Percentiles rank a stretch among this genome's conserved stretches.
phyloP scores from a whole-genome alignment of 1,139 yeast genomes.

The Keqinozyma sinolaborantium region DNA sequence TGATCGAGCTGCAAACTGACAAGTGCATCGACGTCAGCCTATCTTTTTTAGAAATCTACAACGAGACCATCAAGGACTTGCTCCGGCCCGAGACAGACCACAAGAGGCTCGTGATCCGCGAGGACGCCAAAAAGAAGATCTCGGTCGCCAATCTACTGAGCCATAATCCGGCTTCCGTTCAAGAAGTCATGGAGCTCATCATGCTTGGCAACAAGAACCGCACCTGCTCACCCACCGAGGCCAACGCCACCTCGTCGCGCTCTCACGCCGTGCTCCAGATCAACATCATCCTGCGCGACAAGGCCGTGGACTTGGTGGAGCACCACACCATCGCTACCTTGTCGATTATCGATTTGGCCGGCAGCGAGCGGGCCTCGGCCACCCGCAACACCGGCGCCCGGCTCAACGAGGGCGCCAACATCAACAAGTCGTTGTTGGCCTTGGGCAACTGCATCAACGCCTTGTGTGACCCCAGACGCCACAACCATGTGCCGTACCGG shows the following conservation, averaged over 20 bases:
- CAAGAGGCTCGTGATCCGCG: constrained; percentile 57
- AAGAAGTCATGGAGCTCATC: constrained; percentile 80
- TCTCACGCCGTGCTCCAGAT: constrained; percentile 92
- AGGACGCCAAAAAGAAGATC: constrained; percentile 65
- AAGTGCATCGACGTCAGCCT: constrained; percentile 58
- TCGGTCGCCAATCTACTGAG: constrained; percentile 71
- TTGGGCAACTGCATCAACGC: constrained; percentile 94
- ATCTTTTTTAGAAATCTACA: constrained; percentile 83
- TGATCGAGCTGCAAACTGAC: constrained; percentile 54
- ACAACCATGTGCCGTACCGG: constrained; percentile 82
- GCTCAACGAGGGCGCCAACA: constrained; percentile 87
- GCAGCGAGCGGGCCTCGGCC: constrained; percentile 91
- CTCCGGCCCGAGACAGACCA: constrained; percentile 51
- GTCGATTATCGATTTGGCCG: constrained; percentile 88
- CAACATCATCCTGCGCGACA: constrained; percentile 59
- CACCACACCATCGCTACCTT: constrained; percentile 75
- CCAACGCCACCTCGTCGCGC: constrained; percentile 84
- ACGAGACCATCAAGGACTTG: constrained; percentile 82
- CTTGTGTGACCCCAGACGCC: constrained; percentile 65
- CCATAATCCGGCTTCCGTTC: constrained; percentile 61
- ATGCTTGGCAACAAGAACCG: constrained; percentile 70
- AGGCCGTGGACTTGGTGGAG: constrained; percentile 63
- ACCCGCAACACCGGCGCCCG: constrained; percentile 80
- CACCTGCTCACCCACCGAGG: constrained; percentile 84
- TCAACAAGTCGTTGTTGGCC: constrained; percentile 82